Percentiles rank a stretch among this genome's conserved stretches.
Conservation (phyloP, 495 filamentous ascomycete species). For the Neurospora sp. region DNA sequence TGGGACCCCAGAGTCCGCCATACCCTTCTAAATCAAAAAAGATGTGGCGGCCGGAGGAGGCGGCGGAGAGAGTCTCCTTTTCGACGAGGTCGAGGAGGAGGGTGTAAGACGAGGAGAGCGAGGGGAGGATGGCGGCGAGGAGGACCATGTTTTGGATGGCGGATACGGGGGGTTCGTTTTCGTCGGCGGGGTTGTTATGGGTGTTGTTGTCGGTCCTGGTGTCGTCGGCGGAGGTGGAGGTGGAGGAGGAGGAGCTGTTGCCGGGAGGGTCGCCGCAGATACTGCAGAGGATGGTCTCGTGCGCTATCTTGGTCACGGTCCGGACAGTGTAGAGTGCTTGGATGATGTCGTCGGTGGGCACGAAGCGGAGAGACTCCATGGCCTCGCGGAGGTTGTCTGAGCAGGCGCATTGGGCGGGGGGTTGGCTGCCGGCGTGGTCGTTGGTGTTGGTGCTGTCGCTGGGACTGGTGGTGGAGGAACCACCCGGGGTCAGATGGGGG, state of each 20-base stretch:
- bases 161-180: conserved; percentile 21
- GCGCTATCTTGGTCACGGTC: conserved; percentile 44
- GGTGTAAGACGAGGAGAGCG: conserved; percentile 49
- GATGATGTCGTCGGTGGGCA: conserved; percentile 31
- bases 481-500: neutral
- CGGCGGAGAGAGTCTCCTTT: conserved; percentile 26
- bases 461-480: neutral
- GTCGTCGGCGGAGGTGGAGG: neutral
- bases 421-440: neutral
- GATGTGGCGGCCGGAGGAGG: conserved; percentile 27
- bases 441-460: neutral
- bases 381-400: conserved; percentile 32
- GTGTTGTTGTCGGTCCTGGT: conserved; percentile 22
- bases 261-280: conserved; percentile 39
- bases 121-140: conserved; percentile 52
- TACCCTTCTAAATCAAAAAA: conserved; percentile 32
- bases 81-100: conserved; percentile 37
- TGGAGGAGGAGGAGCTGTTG: no score
- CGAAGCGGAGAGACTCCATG: conserved; percentile 33
- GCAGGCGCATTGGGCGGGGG: conserved; percentile 22
- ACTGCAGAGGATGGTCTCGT: conserved; percentile 48
- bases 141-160: conserved; percentile 56
- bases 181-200: neutral
- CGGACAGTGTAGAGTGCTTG: conserved; percentile 45
- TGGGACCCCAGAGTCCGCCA: conserved; percentile 34